Evolutionary conservation across 75 land plant genomes (phyloP).

Genomic region (Larix kaempferi): DNA sequence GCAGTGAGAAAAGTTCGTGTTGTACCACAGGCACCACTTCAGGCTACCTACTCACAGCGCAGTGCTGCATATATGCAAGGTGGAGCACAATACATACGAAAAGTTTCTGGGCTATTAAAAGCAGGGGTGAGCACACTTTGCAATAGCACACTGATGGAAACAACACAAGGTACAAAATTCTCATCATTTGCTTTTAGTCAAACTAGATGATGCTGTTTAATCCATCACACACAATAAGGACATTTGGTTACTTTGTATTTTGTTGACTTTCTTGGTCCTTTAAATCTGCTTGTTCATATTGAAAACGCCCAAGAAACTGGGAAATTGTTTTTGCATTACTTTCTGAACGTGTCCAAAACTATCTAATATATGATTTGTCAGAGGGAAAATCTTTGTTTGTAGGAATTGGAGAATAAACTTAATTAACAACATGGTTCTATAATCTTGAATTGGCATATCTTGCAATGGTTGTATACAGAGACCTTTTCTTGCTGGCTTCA

Average conservation of each 20-base stretch:
- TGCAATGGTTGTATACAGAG: slow-evolving; percentile 29
- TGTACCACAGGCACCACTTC: slow-evolving; percentile 47
- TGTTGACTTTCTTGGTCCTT: background rate
- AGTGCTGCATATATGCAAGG: slow-evolving; percentile 43
- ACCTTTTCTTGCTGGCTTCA: slow-evolving; percentile 51
- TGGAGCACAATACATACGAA: slow-evolving; percentile 68
- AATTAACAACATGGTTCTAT: background rate
- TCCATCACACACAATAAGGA: background rate
- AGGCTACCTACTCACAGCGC: slow-evolving; percentile 33
- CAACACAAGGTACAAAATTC: slow-evolving; percentile 50
- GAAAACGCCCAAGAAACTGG: background rate
- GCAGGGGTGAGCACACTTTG: slow-evolving; percentile 47
- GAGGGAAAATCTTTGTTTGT: too few relatives aligned
- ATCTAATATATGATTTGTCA: background rate
- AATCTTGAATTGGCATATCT: background rate
- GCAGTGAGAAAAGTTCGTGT: slow-evolving; percentile 60
- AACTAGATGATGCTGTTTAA: too few relatives aligned
- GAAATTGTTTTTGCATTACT: background rate
- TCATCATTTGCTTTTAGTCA: background rate
- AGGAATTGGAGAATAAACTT: background rate
- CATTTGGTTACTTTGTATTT: background rate
- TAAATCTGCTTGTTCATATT: background rate
- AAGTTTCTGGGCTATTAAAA: slow-evolving; percentile 61
- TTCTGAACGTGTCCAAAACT: background rate
- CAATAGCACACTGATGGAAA: slow-evolving; percentile 22